phyloP scores from a whole-genome alignment of 1,284 basidiomycete species.

The Leucocoprinus gongylophorus region DNA sequence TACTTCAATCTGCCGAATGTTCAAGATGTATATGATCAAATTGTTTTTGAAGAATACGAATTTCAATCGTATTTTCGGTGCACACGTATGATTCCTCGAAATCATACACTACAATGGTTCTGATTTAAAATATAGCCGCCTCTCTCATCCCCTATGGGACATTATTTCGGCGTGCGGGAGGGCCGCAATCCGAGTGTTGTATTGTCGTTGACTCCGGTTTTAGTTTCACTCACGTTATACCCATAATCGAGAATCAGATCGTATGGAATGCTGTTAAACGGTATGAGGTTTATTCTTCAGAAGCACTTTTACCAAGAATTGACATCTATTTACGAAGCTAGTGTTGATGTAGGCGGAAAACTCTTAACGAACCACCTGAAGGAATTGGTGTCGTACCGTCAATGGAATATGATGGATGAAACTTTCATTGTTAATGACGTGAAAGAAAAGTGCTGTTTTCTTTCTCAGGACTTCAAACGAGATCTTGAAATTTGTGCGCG shows the following conservation, averaged over 20 bases:
- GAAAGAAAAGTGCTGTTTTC: slow-evolving; percentile 84
- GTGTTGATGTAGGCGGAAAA: slow-evolving; percentile 92
- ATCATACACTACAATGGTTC: neutral
- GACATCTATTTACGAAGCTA: slow-evolving; percentile 27
- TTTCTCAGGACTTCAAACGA: slow-evolving; percentile 63
- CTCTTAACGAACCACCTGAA: slow-evolving; percentile 93
- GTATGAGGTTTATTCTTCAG: slow-evolving; percentile 32
- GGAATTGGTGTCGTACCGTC: slow-evolving; percentile 87
- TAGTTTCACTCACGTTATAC: slow-evolving; percentile 88
- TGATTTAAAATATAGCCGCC: slow-evolving; percentile 50
- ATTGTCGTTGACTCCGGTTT: slow-evolving; percentile 88
- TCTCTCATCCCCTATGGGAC: slow-evolving; percentile 67
- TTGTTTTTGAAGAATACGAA: slow-evolving; percentile 95
- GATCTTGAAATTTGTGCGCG: slow-evolving; percentile 75
- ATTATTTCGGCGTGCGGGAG: slow-evolving; percentile 44
- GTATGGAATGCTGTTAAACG: slow-evolving; percentile 77
- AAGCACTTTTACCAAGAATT: neutral
- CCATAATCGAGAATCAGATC: slow-evolving; percentile 70
- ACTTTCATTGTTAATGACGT: slow-evolving; percentile 88
- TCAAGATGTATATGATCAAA: slow-evolving; percentile 87
- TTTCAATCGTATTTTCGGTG: slow-evolving; percentile 78
- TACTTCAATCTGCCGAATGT: slow-evolving; percentile 91
- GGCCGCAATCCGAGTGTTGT: slow-evolving; percentile 65
- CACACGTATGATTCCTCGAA: slow-evolving; percentile 53
- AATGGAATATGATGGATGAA: slow-evolving; percentile 98